Conservation (phyloP, 2,329 filamentous ascomycete species). For the Colletotrichum australisinense region DNA sequence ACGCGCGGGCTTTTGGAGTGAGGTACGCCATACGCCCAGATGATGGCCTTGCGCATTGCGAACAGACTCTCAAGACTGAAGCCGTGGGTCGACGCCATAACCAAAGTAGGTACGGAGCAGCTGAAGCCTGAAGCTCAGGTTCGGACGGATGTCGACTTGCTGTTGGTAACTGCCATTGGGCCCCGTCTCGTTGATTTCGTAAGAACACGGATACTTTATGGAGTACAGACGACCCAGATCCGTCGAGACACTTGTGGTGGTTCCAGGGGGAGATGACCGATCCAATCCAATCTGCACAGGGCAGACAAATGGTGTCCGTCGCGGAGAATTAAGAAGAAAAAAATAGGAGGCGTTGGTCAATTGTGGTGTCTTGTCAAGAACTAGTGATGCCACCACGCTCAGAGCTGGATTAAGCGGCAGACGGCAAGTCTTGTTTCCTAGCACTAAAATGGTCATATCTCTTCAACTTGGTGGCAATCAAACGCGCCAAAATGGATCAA, state of each 20-base stretch:
- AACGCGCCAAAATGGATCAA: neutral
- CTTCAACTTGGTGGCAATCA: conserved; percentile 2
- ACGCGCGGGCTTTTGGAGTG: neutral
- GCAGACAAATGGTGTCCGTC: conserved; percentile 7
- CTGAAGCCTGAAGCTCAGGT: neutral
- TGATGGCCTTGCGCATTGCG: conserved; percentile 4
- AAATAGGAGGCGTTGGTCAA: conserved; percentile 8
- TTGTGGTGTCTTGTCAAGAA: neutral
- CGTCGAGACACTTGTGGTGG: conserved; percentile 2
- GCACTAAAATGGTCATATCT: conserved; percentile 14
- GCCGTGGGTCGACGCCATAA: neutral
- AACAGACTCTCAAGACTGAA: neutral
- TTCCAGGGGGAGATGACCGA: conserved; percentile 26
- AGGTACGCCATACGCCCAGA: neutral
- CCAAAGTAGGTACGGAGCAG: neutral
- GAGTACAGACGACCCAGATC: neutral
- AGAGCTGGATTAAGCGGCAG: neutral
- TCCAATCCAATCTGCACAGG: conserved; percentile 8
- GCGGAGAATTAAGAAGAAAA: conserved; percentile 12
- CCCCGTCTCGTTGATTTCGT: neutral
- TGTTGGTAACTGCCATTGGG: neutral
- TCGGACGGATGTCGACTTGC: neutral
- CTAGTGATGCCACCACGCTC: neutral
- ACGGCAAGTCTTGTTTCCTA: conserved; percentile 9
- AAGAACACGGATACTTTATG: neutral